phyloP scores from a whole-genome alignment of 2,329 filamentous ascomycete genomes.

The Hypoxylon sp. region DNA sequence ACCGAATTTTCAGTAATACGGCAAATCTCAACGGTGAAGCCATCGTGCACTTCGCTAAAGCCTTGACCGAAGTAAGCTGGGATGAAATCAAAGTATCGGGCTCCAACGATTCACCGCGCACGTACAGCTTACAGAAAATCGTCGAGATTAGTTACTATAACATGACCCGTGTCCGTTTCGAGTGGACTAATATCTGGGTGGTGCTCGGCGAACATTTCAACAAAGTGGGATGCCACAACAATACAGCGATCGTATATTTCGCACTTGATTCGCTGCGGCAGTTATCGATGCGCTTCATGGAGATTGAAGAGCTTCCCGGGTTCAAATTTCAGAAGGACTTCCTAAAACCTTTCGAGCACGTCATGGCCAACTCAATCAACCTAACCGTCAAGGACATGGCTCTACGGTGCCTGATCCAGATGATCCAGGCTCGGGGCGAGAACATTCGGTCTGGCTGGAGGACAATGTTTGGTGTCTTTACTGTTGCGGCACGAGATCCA shows the following conservation, averaged over 20 bases:
- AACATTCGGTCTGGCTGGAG: constrained; percentile 99
- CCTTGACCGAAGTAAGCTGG: constrained; percentile 96
- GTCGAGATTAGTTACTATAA: constrained; percentile 99
- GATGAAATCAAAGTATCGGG: constrained; percentile 98
- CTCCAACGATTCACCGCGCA: constrained; percentile 93
- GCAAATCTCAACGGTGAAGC: constrained; percentile 93
- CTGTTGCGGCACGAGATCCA: constrained; percentile 91
- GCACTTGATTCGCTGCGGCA: constrained; percentile 95
- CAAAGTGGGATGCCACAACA: constrained; percentile 94
- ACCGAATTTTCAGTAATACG: constrained; percentile 96
- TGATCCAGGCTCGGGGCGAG: constrained; percentile 97
- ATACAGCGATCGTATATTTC: constrained; percentile 97
- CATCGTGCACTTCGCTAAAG: constrained; percentile 94
- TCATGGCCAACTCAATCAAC: constrained; percentile 92
- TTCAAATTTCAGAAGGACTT: constrained; percentile 99
- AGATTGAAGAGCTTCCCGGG: constrained; percentile 95
- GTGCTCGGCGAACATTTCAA: constrained; percentile 99
- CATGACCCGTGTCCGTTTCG: constrained; percentile 97
- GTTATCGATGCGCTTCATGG: constrained; percentile 98
- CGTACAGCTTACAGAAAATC: constrained; percentile 97
- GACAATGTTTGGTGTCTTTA: constrained; percentile 99
- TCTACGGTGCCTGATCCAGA: constrained; percentile 94
- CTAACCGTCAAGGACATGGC: constrained; percentile 98
- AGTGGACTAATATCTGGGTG: constrained; percentile 98
- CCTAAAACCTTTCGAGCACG: constrained; percentile 96